Evolutionary conservation across 768 basidiomycete species (phyloP).

Genomic region (Chalciporus piperatus): DNA sequence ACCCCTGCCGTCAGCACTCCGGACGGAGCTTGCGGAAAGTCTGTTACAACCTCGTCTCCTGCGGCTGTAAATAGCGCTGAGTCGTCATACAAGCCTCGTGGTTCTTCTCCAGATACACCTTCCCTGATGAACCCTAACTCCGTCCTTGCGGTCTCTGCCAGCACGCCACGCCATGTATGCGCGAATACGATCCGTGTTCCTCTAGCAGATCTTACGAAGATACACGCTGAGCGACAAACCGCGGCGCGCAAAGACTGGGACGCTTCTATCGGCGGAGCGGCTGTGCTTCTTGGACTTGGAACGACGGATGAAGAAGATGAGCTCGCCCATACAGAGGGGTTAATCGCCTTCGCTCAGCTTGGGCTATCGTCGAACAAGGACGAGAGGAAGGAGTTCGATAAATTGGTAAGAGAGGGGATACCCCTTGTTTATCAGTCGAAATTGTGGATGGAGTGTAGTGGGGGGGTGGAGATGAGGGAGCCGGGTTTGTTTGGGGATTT

Average conservation of each 20-base stretch:
- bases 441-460: conserved; percentile 92
- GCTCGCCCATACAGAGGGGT: conserved; percentile 73
- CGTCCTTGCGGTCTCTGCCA: conserved; percentile 56
- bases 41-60: conserved; percentile 11
- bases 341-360: conserved; percentile 90
- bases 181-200: conserved; percentile 70
- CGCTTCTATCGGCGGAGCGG: conserved; percentile 46
- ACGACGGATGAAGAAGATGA: conserved; percentile 68
- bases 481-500: conserved; percentile 89
- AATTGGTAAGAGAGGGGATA: conserved; percentile 80
- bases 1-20: conserved; percentile 2
- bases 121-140: conserved; percentile 36
- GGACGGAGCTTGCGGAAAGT: conserved; percentile 11
- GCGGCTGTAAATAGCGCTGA: conserved; percentile 17
- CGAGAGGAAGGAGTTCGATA: conserved; percentile 76
- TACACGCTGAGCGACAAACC: conserved; percentile 78
- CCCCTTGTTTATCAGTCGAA: conserved; percentile 86
- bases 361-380: conserved; percentile 67
- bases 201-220: conserved; percentile 70
- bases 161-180: conserved; percentile 74
- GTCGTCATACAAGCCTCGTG: conserved; percentile 32
- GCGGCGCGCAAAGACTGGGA: conserved; percentile 83
- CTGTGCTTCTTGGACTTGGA: conserved; percentile 66
- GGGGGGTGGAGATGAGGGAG: conserved; percentile 87
- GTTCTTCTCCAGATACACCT: conserved; percentile 21